phyloP scores from a whole-genome alignment of 2,329 filamentous ascomycete species.

The Trichoderma endophyticum region DNA sequence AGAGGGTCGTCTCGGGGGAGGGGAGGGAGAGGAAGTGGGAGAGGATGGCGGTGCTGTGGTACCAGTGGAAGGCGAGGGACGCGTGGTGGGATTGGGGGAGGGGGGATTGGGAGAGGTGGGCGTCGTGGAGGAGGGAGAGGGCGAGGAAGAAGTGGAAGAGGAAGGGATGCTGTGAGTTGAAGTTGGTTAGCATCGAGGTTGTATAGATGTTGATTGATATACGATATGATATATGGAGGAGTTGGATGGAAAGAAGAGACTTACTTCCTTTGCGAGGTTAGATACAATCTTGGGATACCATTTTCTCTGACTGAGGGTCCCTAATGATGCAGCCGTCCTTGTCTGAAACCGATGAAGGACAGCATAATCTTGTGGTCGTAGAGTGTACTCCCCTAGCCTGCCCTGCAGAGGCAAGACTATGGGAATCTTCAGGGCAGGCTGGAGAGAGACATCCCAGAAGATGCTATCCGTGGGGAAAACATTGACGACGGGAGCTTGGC shows the following conservation, averaged over 20 bases:
- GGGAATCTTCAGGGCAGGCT: conserved; percentile 24
- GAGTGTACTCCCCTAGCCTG: conserved; percentile 27
- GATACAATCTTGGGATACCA: conserved; percentile 37
- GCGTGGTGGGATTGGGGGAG: conserved; percentile 25
- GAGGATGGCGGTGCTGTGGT: conserved; percentile 47
- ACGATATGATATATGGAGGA: background rate
- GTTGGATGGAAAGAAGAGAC: conserved; percentile 10
- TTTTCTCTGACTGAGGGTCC: conserved; percentile 28
- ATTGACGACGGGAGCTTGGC: background rate
- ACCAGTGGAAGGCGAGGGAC: conserved; percentile 45
- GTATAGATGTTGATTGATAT: conserved; percentile 15
- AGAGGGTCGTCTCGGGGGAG: conserved; percentile 28
- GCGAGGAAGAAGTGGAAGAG: conserved; percentile 54
- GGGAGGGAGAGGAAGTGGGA: conserved; percentile 37
- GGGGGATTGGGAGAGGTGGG: conserved; percentile 33
- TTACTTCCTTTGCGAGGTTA: conserved; percentile 40
- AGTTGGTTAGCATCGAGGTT: background rate
- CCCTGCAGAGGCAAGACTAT: conserved; percentile 26
- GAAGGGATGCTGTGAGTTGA: conserved; percentile 42
- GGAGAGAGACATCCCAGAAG: background rate
- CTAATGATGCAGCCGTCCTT: conserved; percentile 42
- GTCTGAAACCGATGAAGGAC: conserved; percentile 42
- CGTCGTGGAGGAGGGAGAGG: conserved; percentile 53
- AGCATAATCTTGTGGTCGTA: conserved; percentile 33
- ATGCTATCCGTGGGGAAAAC: background rate